Evolutionary conservation across 2,329 filamentous ascomycete species (phyloP), one percentile per base, ranked within the genome.

Genomic region (Herpotrichia juniperi): DNA sequence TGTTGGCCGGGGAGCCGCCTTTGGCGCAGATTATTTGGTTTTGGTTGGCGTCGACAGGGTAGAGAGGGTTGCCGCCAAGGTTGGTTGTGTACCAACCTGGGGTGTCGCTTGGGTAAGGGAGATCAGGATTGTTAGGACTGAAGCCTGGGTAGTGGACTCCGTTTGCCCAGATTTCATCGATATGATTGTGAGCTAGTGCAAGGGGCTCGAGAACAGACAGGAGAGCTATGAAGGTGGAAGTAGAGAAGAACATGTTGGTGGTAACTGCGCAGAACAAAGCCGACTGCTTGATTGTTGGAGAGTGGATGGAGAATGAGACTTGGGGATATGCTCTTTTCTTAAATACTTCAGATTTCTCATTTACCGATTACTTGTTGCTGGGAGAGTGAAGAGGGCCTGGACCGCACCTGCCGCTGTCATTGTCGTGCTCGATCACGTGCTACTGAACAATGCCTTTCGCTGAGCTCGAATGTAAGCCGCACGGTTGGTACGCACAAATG

Each of bases 1-100:
- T 51, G 42, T 63, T 52, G 24, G 55, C 63, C 12, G 63, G 53
- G 1, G 48, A 58, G 37, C 54, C 56, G n/a, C 48, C 43, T 52
- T 66, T 67, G 57, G 65, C 63, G 57, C 67, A 69, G 57, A 64
- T 62, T 47, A 69, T 67, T 40, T 65, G 50, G 50, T 42, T 35
- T 17, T 51, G 40, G 45, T 56, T 54, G 45, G 53, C 53, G 35
- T 51, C 48, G 50, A 56, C 56, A 11, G 66, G 63, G 19, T 54
- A 50, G 17, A 69, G 54, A 30, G 65, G 67, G 48, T 61, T 63
- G 39, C 65, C 63, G 39, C 63, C 66, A 12, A 47, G 45, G 50
- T 66, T 66, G 34, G 54, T 43, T 9, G 62, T 61, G 28, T 49
- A 55, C 61, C 63, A 66, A 17, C 51, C 60, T n/a, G 60, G 56